These are phyloP conservation scores for Debaryomyces coudertii DNA, from an alignment of 1,139 yeast species.

Conservation along the genomic window DNA sequence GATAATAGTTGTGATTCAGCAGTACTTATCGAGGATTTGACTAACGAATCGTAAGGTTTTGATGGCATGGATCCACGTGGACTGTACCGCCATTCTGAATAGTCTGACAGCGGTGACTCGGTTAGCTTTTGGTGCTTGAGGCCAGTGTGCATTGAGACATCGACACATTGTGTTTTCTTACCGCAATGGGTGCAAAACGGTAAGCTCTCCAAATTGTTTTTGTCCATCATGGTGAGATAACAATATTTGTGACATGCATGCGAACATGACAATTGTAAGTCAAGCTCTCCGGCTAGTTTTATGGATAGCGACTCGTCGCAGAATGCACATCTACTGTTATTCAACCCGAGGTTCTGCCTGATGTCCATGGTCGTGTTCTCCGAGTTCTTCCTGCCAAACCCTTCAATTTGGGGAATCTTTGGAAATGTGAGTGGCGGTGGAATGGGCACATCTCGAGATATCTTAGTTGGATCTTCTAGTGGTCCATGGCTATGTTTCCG, in stretches of 20 bases:
- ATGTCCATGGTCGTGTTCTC: neutral
- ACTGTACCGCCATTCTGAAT: neutral
- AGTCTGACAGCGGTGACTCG: neutral
- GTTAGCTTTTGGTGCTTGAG: slow-evolving; percentile 5
- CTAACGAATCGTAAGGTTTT: neutral
- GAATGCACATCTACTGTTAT: slow-evolving; percentile 27
- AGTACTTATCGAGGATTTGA: neutral
- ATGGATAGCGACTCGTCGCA: slow-evolving; percentile 29
- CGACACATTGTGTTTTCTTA: slow-evolving; percentile 7
- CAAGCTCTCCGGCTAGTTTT: slow-evolving; percentile 24
- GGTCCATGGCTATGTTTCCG: neutral
- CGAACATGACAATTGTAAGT: slow-evolving; percentile 30
- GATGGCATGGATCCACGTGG: neutral
- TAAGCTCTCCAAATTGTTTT: slow-evolving; percentile 1
- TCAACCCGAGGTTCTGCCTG: neutral
- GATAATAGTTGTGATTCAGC: neutral
- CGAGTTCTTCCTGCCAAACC: neutral
- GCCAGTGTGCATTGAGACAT: slow-evolving; percentile 7
- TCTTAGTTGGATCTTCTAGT: neutral
- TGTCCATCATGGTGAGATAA: slow-evolving; percentile 19
- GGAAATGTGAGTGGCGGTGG: slow-evolving; percentile 2
- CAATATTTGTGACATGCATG: slow-evolving; percentile 38
- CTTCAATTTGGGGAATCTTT: neutral
- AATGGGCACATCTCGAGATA: neutral
- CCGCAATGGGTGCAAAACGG: slow-evolving; percentile 11